Evolutionary conservation across 2,329 filamentous ascomycete genomes (phyloP), one percentile per base, ranked within the genome.

Genomic region (Cylindrodendrum hubeiense): DNA sequence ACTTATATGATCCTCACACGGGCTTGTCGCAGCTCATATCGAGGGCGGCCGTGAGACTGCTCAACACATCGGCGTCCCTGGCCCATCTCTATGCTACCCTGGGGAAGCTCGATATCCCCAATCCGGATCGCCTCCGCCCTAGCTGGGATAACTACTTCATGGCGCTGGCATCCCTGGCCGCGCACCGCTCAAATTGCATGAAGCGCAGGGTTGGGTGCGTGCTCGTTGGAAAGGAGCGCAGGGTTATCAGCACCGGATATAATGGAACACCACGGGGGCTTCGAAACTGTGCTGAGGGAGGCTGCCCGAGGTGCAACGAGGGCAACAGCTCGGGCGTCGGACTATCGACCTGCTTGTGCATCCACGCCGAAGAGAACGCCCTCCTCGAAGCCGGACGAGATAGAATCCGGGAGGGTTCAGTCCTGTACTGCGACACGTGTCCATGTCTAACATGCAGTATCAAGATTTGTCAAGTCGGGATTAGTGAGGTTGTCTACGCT

Each of bases 81-180:
- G 82, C 89, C 10, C 87, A 91, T 70, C 86, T 98, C 6, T 90
- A 94, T 78, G 84, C 86, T 4, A 91, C 92, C 9, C 87, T 99
- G 1, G 85, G 87, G 52, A 87, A 89, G 50, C 86, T 98, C 8
- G 89, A 97, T 77, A 87, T 99, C 26, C 86, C 91, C 2, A 90
- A 96, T 75, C 87, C 91, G 34, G 88, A 92, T 72, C 91, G 96
- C 2, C 85, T 99, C 37, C 90, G 96, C 2, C 96, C 96, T 1
- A 91, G 89, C 52, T 99, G 96, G 96, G 96, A 99, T 80, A 91
- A 93, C 74, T 99, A 99, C 83, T 99, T 99, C 78, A 99, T 99
- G 96, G 90, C 93, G 43, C 85, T 99, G n/a, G 95, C 96, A 5
- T 94, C 93, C 34, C 89, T 99, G 51, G 96, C 96, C 8, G 93